Evolutionary conservation across 108 stramenopile genomes (phyloP), one percentile per base, ranked within the genome.

Genomic region (Ochromonas danica): DNA sequence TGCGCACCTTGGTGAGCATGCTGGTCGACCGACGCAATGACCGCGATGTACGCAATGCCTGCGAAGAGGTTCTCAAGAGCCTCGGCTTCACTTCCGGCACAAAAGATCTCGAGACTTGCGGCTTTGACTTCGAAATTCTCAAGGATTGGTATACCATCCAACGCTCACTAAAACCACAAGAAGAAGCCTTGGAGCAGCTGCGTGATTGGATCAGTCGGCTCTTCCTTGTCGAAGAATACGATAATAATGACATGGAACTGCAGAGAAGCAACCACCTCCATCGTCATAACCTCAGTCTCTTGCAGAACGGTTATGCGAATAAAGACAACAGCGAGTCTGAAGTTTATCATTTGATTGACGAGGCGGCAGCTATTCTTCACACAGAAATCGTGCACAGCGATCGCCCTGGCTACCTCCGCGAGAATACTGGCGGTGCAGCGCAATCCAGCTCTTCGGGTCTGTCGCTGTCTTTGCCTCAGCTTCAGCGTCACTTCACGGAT

Each of bases 151-250:
- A 57, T 36, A 22, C 43, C 10, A 75, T 75, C n/a, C 36, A 60
- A 41, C 43, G 72, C 27, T 39, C 72, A 41, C n/a, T 75, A 14
- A 45, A 60, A 36, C 72, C 72, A 22, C 72, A 75, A 36, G 72
- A 45, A 10, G 27, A 6, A 31, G 3, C 72, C 3, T 28, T 42
- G 17, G 31, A 33, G 14, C 3, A 35, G 10, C 51, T 75, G 40
- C 40, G 51, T 33, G n/a, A 75, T 36, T 75, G 72, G 72, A 27
- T 75, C 40, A 6, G 38, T 6, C 17, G 30, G 17, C 72, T 75
- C 40, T 75, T 75, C 51, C 17, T 3, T 36, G 72, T 10, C 39
- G 40, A 38, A 10, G 67, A 70, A 14, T 14, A 31, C 36, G 67
- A 14, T 22, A 10, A 70, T 31, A 38, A 31, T 31, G 40, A 22